Base-by-base conservation (phyloP, 2,329 filamentous ascomycete genomes). In the Coleophoma cylindrospora region DNA sequence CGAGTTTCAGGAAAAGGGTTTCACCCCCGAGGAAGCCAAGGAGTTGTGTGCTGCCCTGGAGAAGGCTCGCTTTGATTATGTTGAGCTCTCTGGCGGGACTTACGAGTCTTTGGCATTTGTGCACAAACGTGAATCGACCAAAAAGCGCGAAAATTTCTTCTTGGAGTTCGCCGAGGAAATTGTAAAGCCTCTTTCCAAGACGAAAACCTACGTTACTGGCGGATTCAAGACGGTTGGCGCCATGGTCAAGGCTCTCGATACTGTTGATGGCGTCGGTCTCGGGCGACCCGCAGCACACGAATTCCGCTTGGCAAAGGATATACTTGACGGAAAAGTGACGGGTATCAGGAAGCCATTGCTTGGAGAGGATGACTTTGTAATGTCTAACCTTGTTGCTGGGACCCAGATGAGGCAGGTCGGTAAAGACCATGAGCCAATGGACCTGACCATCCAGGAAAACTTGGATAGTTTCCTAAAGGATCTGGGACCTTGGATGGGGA, bases 21-120 rank as follows among this genome's bases (percentile, higher is more conserved):
- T 80, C 34, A 79, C 75, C 38, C 68, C 86, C 33, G 74, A 79
- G 46, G 83, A 87, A 58, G 69, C 85, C 3, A 67, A 70, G 32
- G 77, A 68, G 5, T 66, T 88, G 1, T 76, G 73, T 63, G 62
- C 68, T 40, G 61, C 72, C 19, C 66, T 81, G 2, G 76, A 81
- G 60, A 60, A 68, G 44, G 71, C 74, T 51, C 64, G 62, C 8
- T 79, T 81, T 47, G 85, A 89, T 64, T 87, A 87, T 55, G 66
- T 89, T 2, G 84, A 89, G 64, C 74, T 89, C 22, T 81, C 76
- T 15, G 86, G 85, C 0, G 85, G 86, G 0, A 77, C 67, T 0
- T 84, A 80, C 54, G 76, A 84, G 55, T 66, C 80, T 50, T 72
- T 80, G 6, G 60, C 52, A 1, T 62, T 64, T 34, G 50, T 15